Evolutionary conservation across 345 rosid species (phyloP).

Genomic region (Eucalyptus pauciflora): DNA sequence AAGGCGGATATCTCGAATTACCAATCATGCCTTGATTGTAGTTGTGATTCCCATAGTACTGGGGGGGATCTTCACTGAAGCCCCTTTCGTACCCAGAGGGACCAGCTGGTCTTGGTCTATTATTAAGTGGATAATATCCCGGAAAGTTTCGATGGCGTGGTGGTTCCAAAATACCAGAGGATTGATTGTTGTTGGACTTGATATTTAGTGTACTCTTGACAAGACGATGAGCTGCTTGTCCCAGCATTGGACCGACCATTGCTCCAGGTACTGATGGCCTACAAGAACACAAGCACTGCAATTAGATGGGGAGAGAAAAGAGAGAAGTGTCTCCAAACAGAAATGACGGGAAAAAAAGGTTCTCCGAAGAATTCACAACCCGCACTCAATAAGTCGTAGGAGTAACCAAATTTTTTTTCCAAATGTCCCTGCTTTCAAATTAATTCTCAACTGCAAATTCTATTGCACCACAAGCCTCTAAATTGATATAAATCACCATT

Average conservation of each 20-base stretch:
- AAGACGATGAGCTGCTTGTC: conserved; percentile 98
- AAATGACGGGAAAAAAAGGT: neutral
- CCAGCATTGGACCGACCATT: conserved; percentile 57
- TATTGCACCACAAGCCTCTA: neutral
- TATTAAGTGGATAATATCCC: conserved; percentile 21
- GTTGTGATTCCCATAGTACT: conserved; percentile 29
- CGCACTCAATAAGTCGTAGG: neutral
- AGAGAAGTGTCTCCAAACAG: neutral
- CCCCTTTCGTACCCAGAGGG: conserved; percentile 46
- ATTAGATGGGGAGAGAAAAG: neutral
- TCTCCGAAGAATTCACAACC: neutral
- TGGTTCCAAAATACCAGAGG: conserved; percentile 35
- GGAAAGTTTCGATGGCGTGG: conserved; percentile 21
- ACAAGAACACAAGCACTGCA: conserved; percentile 1
- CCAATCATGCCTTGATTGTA: conserved; percentile 21
- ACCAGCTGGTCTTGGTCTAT: conserved; percentile 46
- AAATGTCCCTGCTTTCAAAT: neutral
- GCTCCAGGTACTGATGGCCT: conserved; percentile 86
- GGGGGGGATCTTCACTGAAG: conserved; percentile 23
- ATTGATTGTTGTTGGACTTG: conserved; percentile 43
- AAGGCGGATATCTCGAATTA: conserved; percentile 24
- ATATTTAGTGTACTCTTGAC: conserved; percentile 83
- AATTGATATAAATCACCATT: neutral
- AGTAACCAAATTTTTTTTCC: neutral
- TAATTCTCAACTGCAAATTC: neutral